Evolutionary conservation across 163 green algal species (phyloP).

Genomic region (Scenedesmus sp.): DNA sequence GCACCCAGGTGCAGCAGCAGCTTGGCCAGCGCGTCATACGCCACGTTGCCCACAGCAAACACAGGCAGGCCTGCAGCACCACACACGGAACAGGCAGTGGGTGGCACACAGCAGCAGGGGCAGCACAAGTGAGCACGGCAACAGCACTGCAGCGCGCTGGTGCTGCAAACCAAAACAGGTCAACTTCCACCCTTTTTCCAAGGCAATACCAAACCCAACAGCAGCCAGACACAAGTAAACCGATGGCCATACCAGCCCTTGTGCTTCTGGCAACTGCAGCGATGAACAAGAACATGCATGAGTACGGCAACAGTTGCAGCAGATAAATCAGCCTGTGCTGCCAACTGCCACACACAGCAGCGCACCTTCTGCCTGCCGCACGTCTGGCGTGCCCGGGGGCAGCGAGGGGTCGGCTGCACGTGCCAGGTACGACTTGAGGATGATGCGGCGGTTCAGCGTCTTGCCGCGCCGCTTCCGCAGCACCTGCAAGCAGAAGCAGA

Average conservation of each 20-base stretch:
- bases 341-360: background rate
- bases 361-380: conserved; percentile 55
- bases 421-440: conserved; percentile 89
- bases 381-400: conserved; percentile 48
- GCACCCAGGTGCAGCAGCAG: conserved; percentile 80
- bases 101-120: background rate
- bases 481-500: conserved; percentile 63
- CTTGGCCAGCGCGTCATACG: conserved; percentile 67
- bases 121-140: too few relatives aligned
- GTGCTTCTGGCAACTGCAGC: too few relatives aligned
- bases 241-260: too few relatives aligned
- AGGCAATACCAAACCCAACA: too few relatives aligned
- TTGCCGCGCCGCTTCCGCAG: conserved; percentile 78
- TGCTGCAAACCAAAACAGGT: too few relatives aligned
- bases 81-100: too few relatives aligned
- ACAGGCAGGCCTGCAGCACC: conserved; percentile 65
- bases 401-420: conserved; percentile 40
- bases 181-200: too few relatives aligned
- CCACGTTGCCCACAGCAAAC: conserved; percentile 73
- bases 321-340: background rate
- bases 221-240: too few relatives aligned
- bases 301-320: background rate
- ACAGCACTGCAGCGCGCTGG: too few relatives aligned
- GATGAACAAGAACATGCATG: too few relatives aligned
- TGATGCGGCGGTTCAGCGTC: conserved; percentile 87